Evolutionary conservation across 768 basidiomycete genomes (phyloP).

Genomic region (Boletus rubescentipes): DNA sequence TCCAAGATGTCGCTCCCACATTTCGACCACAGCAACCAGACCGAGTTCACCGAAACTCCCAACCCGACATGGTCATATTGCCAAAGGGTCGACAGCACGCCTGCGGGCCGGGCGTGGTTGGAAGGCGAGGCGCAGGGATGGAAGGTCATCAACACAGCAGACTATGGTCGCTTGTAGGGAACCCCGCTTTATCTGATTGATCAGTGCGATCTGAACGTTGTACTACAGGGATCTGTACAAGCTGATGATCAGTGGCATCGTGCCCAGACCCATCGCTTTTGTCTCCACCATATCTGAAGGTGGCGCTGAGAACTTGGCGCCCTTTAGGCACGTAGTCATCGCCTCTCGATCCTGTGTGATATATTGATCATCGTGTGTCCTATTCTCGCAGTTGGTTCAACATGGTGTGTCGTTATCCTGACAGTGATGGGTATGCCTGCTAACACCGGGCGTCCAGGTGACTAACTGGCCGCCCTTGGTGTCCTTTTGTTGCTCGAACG

Average conservation of each 20-base stretch:
- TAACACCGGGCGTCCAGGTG: slow-evolving; percentile 14
- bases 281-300: slow-evolving; percentile 36
- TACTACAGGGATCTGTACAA: slow-evolving; percentile 29
- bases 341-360: neutral
- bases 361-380: neutral
- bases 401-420: slow-evolving; percentile 13
- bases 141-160: slow-evolving; percentile 32
- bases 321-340: slow-evolving; percentile 35
- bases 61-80: slow-evolving; percentile 35
- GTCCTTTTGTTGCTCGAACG: slow-evolving; percentile 32
- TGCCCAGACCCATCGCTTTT: slow-evolving; percentile 48
- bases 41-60: slow-evolving; percentile 30
- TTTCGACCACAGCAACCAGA: slow-evolving; percentile 18
- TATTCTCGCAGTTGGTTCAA: slow-evolving; percentile 27
- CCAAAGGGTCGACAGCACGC: slow-evolving; percentile 28
- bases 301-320: slow-evolving; percentile 41
- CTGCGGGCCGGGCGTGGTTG: slow-evolving; percentile 33
- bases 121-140: slow-evolving; percentile 37
- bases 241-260: slow-evolving; percentile 38
- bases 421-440: neutral
- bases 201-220: neutral
- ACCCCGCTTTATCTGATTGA: neutral
- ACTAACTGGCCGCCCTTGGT: slow-evolving; percentile 33
- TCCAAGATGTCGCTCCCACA: slow-evolving; percentile 30
- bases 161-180: slow-evolving; percentile 28